Evolutionary conservation across 805 yeast species (phyloP), one percentile per base, ranked within the genome.

Genomic region (Zygosaccharomyces pseudorouxii): DNA sequence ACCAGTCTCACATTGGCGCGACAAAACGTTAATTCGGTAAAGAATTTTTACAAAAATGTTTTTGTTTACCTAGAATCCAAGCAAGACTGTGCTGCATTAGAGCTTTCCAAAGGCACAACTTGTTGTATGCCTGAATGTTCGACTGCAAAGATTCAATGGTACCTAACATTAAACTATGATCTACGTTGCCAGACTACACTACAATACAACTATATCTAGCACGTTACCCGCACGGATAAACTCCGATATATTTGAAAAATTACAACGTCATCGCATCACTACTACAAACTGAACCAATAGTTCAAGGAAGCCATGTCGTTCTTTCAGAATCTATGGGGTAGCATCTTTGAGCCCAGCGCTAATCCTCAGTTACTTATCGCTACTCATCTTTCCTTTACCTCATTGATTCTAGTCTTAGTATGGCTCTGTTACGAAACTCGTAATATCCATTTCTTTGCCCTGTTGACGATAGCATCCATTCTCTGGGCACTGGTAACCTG

Each of bases 331-430:
- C 75, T 92, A 38, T 90, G 97, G 97, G 83, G 86, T 48, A 86
- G 96, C 11, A 80, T 93, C 23, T 87, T 92, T 68, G 82, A 88
- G 14, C 97, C 98, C 5, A 99, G 99, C 1, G 80, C 96, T 0
- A 79, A 93, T 1, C 97, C 97, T 1, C 89, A 95, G 1, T 75
- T 93, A 45, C 74, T 89, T n/a, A 73, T 76, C 33, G 97, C 98
- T 2, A 92, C 97, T 0, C 97, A 93, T 64, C 76, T 72, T 2
- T 85, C 97, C 2, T 93, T 93, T 60, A 71, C 77, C 0, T 74
- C 84, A 9, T 73, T 93, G 48, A 41, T 78, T 4, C 75, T 86
- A 1, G 59, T 64, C 5, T 72, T 92, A 51, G 52, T 71, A 1
- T 70, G 74, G 49, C 76, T 92, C 70, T 75, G 83, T 27, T 79